phyloP scores from a whole-genome alignment of 2,329 filamentous ascomycete species.

The Verticillium albo-atrum region DNA sequence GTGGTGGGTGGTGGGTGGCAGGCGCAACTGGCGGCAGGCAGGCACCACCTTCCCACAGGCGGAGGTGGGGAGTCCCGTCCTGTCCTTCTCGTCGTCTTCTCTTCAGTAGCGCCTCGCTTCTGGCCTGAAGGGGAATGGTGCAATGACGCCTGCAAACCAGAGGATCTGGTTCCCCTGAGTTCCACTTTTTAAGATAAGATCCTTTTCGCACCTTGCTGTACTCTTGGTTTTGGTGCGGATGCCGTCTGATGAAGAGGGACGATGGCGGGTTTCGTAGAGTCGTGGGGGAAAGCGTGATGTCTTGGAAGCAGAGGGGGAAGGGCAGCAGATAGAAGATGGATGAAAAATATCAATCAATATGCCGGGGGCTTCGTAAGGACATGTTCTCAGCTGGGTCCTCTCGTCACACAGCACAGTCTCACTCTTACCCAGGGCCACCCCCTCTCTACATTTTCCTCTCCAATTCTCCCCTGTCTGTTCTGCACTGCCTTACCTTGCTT shows the following conservation, averaged over 20 bases:
- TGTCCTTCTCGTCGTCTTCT: neutral
- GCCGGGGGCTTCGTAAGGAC: neutral
- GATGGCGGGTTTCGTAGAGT: too few relatives aligned
- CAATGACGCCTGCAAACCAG: constrained; percentile 6
- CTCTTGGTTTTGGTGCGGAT: neutral
- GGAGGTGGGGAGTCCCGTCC: neutral
- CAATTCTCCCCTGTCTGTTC: neutral
- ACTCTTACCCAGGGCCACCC: neutral
- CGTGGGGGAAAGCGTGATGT: too few relatives aligned
- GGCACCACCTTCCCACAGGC: neutral
- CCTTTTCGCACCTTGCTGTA: neutral
- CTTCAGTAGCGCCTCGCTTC: neutral
- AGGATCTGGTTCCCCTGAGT: constrained; percentile 7
- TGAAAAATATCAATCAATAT: neutral
- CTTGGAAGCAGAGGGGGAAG: neutral
- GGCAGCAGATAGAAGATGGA: neutral
- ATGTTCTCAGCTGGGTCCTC: neutral
- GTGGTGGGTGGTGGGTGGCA: too few relatives aligned
- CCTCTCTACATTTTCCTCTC: neutral
- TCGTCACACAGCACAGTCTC: neutral
- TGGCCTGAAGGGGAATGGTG: neutral
- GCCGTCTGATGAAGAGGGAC: too few relatives aligned
- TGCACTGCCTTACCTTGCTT: neutral
- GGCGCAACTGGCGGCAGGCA: too few relatives aligned
- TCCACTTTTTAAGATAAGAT: constrained; percentile 13